Evolutionary conservation across 2,329 filamentous ascomycete genomes (phyloP).

Genomic region (Arthroderma sp.): DNA sequence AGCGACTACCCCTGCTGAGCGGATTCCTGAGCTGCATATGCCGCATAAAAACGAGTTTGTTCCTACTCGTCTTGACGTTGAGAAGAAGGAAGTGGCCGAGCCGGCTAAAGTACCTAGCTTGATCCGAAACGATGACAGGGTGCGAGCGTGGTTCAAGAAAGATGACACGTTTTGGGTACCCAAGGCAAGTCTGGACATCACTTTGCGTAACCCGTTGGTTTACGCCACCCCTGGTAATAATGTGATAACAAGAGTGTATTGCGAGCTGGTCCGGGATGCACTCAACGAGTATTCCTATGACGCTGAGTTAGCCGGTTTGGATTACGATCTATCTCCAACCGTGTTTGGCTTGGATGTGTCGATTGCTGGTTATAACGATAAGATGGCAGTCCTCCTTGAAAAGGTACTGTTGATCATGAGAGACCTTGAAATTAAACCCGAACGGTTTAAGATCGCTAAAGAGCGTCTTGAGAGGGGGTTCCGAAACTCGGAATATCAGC

Average conservation of each 20-base stretch:
- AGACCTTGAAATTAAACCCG: constrained; percentile 70
- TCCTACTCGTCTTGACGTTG: constrained; percentile 80
- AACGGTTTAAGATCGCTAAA: constrained; percentile 82
- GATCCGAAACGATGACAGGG: constrained; percentile 67
- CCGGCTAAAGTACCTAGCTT: constrained; percentile 63
- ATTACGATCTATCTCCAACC: constrained; percentile 65
- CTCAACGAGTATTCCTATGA: constrained; percentile 91
- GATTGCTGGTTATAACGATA: constrained; percentile 89
- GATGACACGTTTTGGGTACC: constrained; percentile 98
- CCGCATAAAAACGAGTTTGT: constrained; percentile 95
- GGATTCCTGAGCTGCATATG: constrained; percentile 62
- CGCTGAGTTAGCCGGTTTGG: constrained; percentile 78
- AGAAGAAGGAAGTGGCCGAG: constrained; percentile 77
- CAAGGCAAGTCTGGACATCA: constrained; percentile 75
- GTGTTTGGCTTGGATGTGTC: constrained; percentile 62
- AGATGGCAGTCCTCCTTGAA: constrained; percentile 77
- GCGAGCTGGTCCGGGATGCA: constrained; percentile 75
- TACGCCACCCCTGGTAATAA: constrained; percentile 64
- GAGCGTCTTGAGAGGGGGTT: constrained; percentile 65
- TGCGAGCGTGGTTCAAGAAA: constrained; percentile 93
- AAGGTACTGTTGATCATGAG: constrained; percentile 76
- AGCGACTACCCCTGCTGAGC: constrained; percentile 42
- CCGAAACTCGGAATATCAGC: constrained; percentile 76
- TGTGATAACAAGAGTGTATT: constrained; percentile 67
- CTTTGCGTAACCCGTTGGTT: constrained; percentile 65